phyloP scores from a whole-genome alignment of 345 rosid genomes.

The Microthlaspi erraticum region DNA sequence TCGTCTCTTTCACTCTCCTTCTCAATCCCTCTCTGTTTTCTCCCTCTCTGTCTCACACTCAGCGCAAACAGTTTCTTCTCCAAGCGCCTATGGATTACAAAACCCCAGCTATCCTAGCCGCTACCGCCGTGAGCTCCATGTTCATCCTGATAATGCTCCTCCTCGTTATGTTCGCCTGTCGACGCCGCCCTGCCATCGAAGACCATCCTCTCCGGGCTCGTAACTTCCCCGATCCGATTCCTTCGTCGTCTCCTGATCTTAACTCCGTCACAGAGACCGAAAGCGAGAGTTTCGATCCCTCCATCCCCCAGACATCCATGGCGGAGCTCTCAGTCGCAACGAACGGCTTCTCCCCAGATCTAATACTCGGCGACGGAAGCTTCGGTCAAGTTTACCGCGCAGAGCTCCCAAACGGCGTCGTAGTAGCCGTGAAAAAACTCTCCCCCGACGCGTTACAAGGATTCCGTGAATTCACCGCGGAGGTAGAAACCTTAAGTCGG shows the following conservation, averaged over 20 bases:
- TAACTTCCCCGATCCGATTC: slow-evolving; percentile 34
- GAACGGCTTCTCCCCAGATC: slow-evolving; percentile 65
- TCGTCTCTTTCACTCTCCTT: slow-evolving; percentile 15
- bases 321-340: slow-evolving; percentile 66
- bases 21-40: not conserved
- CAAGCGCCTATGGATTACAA: slow-evolving; percentile 29
- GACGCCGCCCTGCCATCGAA: slow-evolving; percentile 5
- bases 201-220: slow-evolving; percentile 29
- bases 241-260: slow-evolving; percentile 7
- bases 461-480: slow-evolving; percentile 82
- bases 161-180: slow-evolving; percentile 43
- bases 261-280: slow-evolving; percentile 42
- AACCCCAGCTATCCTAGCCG: slow-evolving; percentile 38
- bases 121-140: slow-evolving; percentile 40
- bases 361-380: slow-evolving; percentile 88
- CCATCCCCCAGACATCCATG: slow-evolving; percentile 64
- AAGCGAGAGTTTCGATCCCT: slow-evolving; percentile 67
- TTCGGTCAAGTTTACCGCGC: slow-evolving; percentile 87
- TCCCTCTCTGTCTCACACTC: slow-evolving; percentile 1
- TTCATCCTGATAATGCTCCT: slow-evolving; percentile 38
- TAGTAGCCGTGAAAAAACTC: slow-evolving; percentile 84
- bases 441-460: slow-evolving; percentile 87
- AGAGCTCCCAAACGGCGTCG: slow-evolving; percentile 54
- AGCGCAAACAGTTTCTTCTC: not conserved
- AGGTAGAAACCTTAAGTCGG: slow-evolving; percentile 79